Conservation (phyloP, 495 filamentous ascomycete genomes). For the Beverwykella pulmonaria region DNA sequence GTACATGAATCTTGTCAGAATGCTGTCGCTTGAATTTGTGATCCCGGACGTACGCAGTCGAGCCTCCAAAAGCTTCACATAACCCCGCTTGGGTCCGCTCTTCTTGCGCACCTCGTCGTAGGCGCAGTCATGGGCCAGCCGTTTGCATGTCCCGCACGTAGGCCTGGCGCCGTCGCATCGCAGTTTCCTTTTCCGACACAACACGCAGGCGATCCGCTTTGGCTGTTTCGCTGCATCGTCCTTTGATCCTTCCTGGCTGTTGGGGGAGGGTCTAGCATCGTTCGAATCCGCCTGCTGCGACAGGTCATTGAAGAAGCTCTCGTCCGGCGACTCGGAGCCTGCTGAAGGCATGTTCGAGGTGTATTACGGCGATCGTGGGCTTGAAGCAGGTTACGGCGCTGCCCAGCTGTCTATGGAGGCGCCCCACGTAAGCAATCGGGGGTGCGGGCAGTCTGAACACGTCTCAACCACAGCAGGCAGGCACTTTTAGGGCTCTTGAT, state of each 20-base stretch:
- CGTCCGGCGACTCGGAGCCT: conserved; percentile 34
- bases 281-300: conserved; percentile 50
- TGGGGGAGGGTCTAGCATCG: conserved; percentile 5
- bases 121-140: conserved; percentile 85
- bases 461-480: background rate
- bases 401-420: conserved; percentile 10
- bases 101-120: conserved; percentile 97
- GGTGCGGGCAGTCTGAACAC: conserved; percentile 10
- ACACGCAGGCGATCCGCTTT: conserved; percentile 94
- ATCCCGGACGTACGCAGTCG: conserved; percentile 71
- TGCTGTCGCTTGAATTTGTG: background rate
- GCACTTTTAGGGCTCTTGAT: background rate
- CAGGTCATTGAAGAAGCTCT: conserved; percentile 59
- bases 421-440: conserved; percentile 31
- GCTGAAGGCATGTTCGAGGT: conserved; percentile 26
- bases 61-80: conserved; percentile 96
- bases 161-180: conserved; percentile 78
- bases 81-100: conserved; percentile 96
- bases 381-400: background rate
- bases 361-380: conserved; percentile 13
- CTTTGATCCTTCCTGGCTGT: conserved; percentile 45
- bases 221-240: conserved; percentile 72
- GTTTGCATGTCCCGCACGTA: conserved; percentile 88
- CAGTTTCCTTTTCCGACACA: conserved; percentile 91
- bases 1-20: conserved; percentile 20